A percentile compares a stretch with the other conserved stretches of the same genome.
Evolutionary conservation across 768 basidiomycete genomes (phyloP).

Genomic region (Trametes cinnabarina): DNA sequence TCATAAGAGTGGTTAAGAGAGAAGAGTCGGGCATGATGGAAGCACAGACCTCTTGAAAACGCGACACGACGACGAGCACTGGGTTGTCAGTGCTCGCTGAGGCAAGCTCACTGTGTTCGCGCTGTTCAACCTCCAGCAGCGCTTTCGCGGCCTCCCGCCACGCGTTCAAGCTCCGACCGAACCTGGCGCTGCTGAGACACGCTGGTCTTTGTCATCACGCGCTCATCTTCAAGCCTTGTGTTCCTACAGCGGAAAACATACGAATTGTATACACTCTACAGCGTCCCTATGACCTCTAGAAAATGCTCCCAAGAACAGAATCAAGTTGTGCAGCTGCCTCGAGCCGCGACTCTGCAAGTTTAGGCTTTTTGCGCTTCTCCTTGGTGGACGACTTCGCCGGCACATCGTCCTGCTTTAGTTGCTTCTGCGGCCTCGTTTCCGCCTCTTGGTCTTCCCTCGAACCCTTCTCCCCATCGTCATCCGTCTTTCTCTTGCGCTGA

Average conservation of each 20-base stretch:
- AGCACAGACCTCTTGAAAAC: conserved; percentile 87
- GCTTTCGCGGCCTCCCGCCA: conserved; percentile 15
- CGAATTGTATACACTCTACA: not conserved
- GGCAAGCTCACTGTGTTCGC: conserved; percentile 54
- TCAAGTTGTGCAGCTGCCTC: conserved; percentile 33
- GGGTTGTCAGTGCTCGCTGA: conserved; percentile 38
- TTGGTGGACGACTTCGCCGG: conserved; percentile 15
- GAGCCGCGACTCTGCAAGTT: conserved; percentile 8
- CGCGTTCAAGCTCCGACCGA: conserved; percentile 43
- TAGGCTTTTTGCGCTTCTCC: conserved; percentile 19
- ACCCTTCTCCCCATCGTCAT: conserved; percentile 5
- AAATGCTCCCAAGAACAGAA: conserved; percentile 50
- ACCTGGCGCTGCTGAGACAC: not conserved
- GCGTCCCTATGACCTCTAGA: conserved; percentile 33
- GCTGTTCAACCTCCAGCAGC: conserved; percentile 44
- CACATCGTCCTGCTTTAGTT: conserved; percentile 1
- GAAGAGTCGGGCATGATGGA: conserved; percentile 84
- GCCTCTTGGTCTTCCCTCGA: not conserved
- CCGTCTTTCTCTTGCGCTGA: conserved; percentile 43
- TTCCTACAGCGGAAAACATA: not conserved
- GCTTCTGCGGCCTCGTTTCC: conserved; percentile 42
- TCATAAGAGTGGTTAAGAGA: conserved; percentile 69
- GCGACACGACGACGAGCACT: conserved; percentile 38
- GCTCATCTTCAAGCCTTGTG: not conserved
- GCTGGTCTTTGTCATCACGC: not conserved